Percentiles rank a stretch among this genome's conserved stretches.
Conservation (phyloP, 768 basidiomycete species). For the Pulveroboletus frians region DNA sequence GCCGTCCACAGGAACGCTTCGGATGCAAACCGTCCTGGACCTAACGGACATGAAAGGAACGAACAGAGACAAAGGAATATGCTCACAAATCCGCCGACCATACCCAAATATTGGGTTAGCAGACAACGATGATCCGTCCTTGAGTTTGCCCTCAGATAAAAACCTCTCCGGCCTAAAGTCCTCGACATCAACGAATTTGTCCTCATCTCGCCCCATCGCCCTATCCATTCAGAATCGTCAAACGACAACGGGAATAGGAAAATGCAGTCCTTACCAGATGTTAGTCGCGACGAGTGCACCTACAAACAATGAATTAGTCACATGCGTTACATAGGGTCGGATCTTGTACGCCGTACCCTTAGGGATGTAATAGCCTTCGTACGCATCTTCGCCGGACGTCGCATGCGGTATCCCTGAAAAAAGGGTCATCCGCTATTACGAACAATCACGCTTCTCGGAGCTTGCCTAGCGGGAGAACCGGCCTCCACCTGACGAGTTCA, state of each 20-base stretch:
- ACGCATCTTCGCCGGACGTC: slow-evolving; percentile 21
- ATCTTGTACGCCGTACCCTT: slow-evolving; percentile 25
- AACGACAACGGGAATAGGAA: too few species aligned
- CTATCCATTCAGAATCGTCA: slow-evolving; percentile 1
- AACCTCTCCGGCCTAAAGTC: slow-evolving; percentile 28
- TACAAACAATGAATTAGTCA: slow-evolving; percentile 5
- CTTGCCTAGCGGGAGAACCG: slow-evolving; percentile 23
- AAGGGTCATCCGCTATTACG: background rate
- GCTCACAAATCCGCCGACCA: slow-evolving; percentile 23
- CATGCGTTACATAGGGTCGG: background rate
- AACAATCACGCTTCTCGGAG: background rate
- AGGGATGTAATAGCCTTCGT: slow-evolving; percentile 37
- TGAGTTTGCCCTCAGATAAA: slow-evolving; percentile 14
- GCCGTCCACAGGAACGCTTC: slow-evolving; percentile 22
- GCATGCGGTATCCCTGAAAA: slow-evolving; percentile 23
- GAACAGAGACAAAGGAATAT: too few species aligned
- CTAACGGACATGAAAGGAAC: background rate
- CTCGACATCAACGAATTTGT: slow-evolving; percentile 12
- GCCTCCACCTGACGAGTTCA: slow-evolving; percentile 30
- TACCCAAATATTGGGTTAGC: slow-evolving; percentile 24
- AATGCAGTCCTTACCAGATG: slow-evolving; percentile 25
- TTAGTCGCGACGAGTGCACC: slow-evolving; percentile 32
- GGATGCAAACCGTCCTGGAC: slow-evolving; percentile 22
- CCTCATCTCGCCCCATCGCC: slow-evolving; percentile 24
- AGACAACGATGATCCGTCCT: slow-evolving; percentile 2